Evolutionary conservation across 176 grass and related monocot species (phyloP), one percentile per base, ranked within the genome.

Genomic region (Oryza meyeriana): DNA sequence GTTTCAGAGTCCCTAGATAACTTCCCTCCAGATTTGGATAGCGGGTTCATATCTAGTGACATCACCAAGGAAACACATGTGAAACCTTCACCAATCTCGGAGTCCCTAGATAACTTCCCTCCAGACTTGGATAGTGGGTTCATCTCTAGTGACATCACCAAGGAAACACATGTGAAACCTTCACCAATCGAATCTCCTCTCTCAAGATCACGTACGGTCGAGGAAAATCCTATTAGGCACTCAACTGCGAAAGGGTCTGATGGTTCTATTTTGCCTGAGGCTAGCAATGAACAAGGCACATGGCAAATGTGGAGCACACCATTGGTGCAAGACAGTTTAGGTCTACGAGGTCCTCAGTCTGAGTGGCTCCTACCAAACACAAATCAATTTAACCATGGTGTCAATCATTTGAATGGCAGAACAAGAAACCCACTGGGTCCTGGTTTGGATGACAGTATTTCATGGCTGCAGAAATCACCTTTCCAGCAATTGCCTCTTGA

Each of bases 221-320:
- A 97, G 76, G 89, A 91, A 71, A 94, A 88, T 28, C 80, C 71
- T 58, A 86, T 69, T 74, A 66, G 66, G 74, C 40, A 75, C 24
- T 68, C 78, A 68, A 66, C 48, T 25, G 38, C 82, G 28, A 83
- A 58, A 69, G 76, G 81, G 61, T 58, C 72, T 71, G 30, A 86
- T 84, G 71, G 44, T 77, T 84, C 80, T 33, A 75, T 70, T 80
- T 58, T 85, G 22, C 86, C 79, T 70, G 90, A 87, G 63, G 61
- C 87, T 86, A 80, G 48, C 38, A 78, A 87, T 71, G 91, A 82
- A 72, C 88, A 92, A 22, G 94, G 91, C 47, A 85, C 89, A 64
- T 98, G 95, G 95, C 90, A 93, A 85, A 85, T 95, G 86, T 98
- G 95, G 95, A 74, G 88, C 66, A 87, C 92, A 5, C 92, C 95